These are phyloP conservation scores for Penicillium sp. DNA, from an alignment of 2,329 filamentous ascomycete species.

Conservation along the genomic window DNA sequence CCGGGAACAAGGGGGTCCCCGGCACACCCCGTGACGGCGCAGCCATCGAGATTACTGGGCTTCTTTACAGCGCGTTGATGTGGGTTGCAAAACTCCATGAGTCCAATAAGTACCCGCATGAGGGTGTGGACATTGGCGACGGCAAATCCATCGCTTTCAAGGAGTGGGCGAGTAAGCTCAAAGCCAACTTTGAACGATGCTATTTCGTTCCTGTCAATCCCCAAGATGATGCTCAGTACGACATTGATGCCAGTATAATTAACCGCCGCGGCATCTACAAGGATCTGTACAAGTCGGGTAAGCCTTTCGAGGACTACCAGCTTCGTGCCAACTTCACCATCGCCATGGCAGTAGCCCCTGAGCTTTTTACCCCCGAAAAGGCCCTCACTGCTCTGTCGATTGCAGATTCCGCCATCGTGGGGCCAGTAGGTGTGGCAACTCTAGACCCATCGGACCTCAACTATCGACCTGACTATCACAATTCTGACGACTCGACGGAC, in stretches of 20 bases:
- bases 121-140: conserved; percentile 62
- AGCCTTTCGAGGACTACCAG: conserved; percentile 97
- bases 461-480: conserved; percentile 91
- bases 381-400: conserved; percentile 74
- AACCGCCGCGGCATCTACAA: conserved; percentile 97
- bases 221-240: conserved; percentile 67
- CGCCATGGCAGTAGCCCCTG: conserved; percentile 87
- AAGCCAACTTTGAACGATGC: conserved; percentile 81
- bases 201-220: conserved; percentile 74
- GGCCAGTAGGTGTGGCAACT: conserved; percentile 90
- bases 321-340: conserved; percentile 90
- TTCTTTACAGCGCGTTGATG: conserved; percentile 79
- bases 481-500: conserved; percentile 85
- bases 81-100: conserved; percentile 69
- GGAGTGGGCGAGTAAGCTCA: conserved; percentile 74
- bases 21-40: conserved; percentile 96
- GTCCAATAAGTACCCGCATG: conserved; percentile 64
- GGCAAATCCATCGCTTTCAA: conserved; percentile 61
- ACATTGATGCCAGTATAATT: conserved; percentile 70
- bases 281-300: conserved; percentile 86
- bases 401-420: conserved; percentile 72
- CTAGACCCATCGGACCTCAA: conserved; percentile 88
- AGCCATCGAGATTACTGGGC: conserved; percentile 87
- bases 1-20: conserved; percentile 85
- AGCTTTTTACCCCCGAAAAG: conserved; percentile 72